Conservation (phyloP, 1,284 basidiomycete species). For the Ustilago hordei region DNA sequence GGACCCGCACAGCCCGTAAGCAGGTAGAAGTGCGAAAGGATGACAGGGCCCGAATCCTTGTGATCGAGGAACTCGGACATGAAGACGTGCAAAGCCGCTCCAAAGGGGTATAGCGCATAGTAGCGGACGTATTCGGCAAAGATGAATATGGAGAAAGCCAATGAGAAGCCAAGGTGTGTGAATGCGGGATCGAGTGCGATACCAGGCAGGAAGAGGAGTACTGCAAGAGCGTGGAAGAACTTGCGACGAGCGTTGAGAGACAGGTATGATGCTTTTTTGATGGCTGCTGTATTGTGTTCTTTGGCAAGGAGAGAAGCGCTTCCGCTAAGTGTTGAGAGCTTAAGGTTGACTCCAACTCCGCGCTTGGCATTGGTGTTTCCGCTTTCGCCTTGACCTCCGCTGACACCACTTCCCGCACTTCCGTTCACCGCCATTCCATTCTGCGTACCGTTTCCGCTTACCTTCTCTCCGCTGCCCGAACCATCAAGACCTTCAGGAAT, state of each 20-base stretch:
- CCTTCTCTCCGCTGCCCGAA: constrained; percentile 9
- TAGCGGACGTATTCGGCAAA: constrained; percentile 75
- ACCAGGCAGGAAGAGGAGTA: constrained; percentile 94
- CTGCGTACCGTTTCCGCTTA: background rate
- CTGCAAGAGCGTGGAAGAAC: constrained; percentile 95
- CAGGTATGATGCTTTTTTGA: constrained; percentile 70
- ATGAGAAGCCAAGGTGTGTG: constrained; percentile 91
- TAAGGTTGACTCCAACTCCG: constrained; percentile 28
- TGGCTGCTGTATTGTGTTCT: constrained; percentile 44
- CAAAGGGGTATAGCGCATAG: constrained; percentile 96
- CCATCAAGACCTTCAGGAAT: constrained; percentile 14
- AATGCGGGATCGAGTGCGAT: constrained; percentile 94
- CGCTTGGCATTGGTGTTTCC: constrained; percentile 19
- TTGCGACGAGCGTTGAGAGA: constrained; percentile 94
- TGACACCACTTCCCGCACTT: constrained; percentile 9
- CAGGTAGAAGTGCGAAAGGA: constrained; percentile 96
- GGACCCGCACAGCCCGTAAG: constrained; percentile 92
- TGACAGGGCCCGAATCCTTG: constrained; percentile 95
- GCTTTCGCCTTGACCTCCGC: constrained; percentile 10
- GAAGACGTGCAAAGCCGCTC: constrained; percentile 92
- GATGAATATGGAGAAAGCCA: constrained; percentile 70
- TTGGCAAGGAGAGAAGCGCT: constrained; percentile 42
- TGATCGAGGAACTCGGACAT: constrained; percentile 93
- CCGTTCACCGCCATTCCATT: background rate
- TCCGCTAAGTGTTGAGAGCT: constrained; percentile 36